Percentiles rank a stretch among this genome's conserved stretches.
phyloP scores from a whole-genome alignment of 257 asterid species.

The Solanum chaucha region DNA sequence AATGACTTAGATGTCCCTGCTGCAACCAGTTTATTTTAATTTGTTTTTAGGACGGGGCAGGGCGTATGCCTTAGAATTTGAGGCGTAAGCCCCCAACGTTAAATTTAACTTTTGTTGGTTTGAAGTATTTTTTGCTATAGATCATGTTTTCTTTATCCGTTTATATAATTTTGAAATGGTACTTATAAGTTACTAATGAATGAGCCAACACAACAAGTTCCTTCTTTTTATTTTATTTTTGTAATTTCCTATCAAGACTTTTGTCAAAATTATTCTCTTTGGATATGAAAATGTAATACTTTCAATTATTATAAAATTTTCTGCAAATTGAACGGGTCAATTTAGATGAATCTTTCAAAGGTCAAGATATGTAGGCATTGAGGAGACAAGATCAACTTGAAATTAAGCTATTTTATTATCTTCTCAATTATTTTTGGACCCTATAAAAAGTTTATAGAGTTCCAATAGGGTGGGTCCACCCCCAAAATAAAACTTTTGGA shows the following conservation, averaged over 20 bases:
- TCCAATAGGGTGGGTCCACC: background rate
- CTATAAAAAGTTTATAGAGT: background rate
- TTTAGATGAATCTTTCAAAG: background rate
- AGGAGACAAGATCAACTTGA: background rate
- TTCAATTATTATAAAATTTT: background rate
- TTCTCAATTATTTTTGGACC: background rate
- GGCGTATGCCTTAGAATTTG: background rate
- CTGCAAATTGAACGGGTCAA: background rate
- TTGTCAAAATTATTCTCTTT: background rate
- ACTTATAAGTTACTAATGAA: background rate
- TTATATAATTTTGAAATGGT: background rate
- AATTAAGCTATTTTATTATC: background rate
- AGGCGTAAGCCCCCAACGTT: background rate
- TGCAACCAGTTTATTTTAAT: background rate
- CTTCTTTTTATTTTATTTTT: background rate
- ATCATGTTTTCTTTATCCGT: no score
- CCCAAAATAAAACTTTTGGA: background rate
- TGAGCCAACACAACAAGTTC: background rate
- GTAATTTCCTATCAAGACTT: background rate
- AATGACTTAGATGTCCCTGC: background rate
- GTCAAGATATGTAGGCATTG: background rate
- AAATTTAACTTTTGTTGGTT: background rate
- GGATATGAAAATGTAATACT: background rate
- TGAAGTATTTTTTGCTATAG: background rate
- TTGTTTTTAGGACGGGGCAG: background rate